These are phyloP conservation scores for Fragilariopsis cylindrus DNA, from an alignment of 108 stramenopile species.

Conservation along the genomic window DNA sequence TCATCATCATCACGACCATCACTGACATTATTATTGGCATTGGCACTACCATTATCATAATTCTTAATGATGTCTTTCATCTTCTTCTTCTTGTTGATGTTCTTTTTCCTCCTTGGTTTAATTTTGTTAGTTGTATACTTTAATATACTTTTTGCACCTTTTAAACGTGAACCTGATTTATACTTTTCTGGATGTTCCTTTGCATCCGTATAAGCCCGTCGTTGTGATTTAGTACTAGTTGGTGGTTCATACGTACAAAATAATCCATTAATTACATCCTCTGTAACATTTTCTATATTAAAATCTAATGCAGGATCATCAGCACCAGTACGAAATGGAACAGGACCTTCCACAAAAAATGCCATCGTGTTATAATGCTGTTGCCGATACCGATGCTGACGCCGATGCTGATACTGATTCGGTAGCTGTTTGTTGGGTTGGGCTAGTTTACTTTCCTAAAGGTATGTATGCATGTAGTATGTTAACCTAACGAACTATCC, in stretches of 20 bases:
- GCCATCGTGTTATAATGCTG: too few species aligned
- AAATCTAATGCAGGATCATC: not conserved
- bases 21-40: not conserved
- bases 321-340: too few species aligned
- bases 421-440: too few species aligned
- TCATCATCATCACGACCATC: slow-evolving; percentile 13
- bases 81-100: not conserved
- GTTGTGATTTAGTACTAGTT: slow-evolving; percentile 28
- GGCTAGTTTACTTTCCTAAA: too few species aligned
- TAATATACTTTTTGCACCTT: slow-evolving; percentile 7
- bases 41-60: not conserved
- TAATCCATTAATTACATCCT: slow-evolving; percentile 50
- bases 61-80: not conserved
- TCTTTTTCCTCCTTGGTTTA: not conserved
- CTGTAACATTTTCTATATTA: slow-evolving; percentile 42
- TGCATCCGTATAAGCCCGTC: slow-evolving; percentile 15
- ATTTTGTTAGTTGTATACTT: not conserved
- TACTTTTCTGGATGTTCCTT: slow-evolving; percentile 17
- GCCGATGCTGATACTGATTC: too few species aligned
- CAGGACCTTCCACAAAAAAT: too few species aligned
- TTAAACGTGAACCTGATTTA: not conserved
- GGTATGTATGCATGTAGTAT: too few species aligned
- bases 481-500: too few species aligned
- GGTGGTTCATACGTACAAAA: slow-evolving; percentile 59
- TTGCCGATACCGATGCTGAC: too few species aligned